Evolutionary conservation across 116 monocot genomes (phyloP).

Genomic region (Posidonia oceanica): DNA sequence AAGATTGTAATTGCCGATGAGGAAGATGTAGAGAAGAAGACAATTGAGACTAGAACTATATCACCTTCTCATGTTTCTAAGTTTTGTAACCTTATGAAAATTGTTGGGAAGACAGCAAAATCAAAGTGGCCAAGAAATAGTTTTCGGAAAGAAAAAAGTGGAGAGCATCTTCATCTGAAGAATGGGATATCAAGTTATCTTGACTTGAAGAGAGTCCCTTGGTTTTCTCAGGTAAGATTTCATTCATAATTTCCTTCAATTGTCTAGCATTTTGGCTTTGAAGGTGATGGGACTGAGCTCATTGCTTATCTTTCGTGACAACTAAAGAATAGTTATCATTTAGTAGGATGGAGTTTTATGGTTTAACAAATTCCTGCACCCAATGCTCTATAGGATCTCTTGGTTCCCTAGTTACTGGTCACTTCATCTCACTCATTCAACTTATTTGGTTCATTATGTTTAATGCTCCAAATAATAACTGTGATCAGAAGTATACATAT

Average conservation of each 20-base stretch:
- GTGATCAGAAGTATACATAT: too few species aligned
- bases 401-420: background rate
- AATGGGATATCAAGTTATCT: conserved; percentile 25
- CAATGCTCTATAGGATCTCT: background rate
- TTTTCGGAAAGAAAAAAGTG: conserved; percentile 42
- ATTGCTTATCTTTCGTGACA: background rate
- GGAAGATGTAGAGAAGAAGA: conserved; percentile 19
- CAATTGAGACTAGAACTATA: conserved; percentile 14
- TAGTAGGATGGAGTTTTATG: background rate
- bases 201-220: conserved; percentile 18
- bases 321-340: background rate
- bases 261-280: too few species aligned
- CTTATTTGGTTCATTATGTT: background rate
- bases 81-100: conserved; percentile 16
- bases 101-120: conserved; percentile 19
- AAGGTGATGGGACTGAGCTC: background rate
- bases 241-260: background rate
- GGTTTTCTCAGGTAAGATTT: conserved; percentile 27
- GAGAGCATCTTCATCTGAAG: conserved; percentile 22
- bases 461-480: background rate
- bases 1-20: conserved; percentile 37
- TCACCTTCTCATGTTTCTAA: conserved; percentile 8
- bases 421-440: background rate
- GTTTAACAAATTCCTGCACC: background rate
- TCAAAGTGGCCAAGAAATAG: conserved; percentile 32